Conservation (phyloP, 139 green algal genomes). For the Coccomyxa sp. region DNA sequence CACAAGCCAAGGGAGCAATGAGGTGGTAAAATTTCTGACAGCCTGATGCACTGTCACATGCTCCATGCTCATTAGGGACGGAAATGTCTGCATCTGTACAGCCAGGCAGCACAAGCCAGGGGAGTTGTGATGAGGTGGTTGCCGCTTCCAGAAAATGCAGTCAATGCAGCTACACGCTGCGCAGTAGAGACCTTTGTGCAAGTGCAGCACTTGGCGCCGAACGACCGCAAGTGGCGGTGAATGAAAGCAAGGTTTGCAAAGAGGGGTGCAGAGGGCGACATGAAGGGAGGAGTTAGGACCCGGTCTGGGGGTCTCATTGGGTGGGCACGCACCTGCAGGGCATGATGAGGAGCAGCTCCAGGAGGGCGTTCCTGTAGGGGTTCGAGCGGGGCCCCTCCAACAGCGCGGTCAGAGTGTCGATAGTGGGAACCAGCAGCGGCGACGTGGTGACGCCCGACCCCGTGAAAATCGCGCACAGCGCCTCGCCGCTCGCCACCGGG, state of each 20-base stretch:
- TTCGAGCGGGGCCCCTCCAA: conserved; percentile 46
- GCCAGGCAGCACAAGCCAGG: not conserved
- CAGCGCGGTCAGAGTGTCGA: conserved; percentile 54
- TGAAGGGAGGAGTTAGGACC: no score
- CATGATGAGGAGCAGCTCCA: conserved; percentile 82
- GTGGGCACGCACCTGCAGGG: conserved; percentile 43
- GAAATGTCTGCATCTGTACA: no score
- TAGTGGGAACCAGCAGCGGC: conserved; percentile 35
- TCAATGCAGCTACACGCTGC: no score
- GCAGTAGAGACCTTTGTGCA: no score
- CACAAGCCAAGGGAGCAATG: not conserved
- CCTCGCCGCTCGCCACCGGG: conserved; percentile 17
- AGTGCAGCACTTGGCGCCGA: no score
- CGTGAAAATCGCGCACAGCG: conserved; percentile 31
- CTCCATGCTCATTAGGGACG: no score
- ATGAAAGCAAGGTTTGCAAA: no score
- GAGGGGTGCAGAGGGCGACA: no score
- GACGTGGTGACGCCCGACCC: conserved; percentile 31
- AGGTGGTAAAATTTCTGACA: not conserved
- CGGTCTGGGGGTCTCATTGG: no score
- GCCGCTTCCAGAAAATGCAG: no score
- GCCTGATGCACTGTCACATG: not conserved
- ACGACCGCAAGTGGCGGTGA: no score
- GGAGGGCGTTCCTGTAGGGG: conserved; percentile 11
- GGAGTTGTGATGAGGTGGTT: no score